A percentile compares a stretch with the other conserved stretches of the same genome.
Evolutionary conservation across 345 rosid genomes (phyloP).

Genomic region (Laguncularia racemosa): DNA sequence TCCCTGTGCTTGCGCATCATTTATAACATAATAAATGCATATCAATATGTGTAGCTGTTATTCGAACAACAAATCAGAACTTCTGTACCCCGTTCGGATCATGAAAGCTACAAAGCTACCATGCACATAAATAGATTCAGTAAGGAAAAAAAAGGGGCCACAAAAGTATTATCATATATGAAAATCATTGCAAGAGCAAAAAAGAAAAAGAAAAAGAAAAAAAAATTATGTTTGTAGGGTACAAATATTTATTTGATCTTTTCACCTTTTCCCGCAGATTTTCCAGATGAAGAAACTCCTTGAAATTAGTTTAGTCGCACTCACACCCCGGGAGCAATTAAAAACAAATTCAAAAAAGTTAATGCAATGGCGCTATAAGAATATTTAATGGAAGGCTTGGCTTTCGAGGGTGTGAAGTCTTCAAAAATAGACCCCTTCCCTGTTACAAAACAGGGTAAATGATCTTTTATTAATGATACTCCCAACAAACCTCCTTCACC

Average conservation of each 20-base stretch:
- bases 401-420: slow-evolving; percentile 7
- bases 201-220: too few species aligned
- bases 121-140: too few species aligned
- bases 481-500: slow-evolving; percentile 3
- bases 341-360: slow-evolving; percentile 12
- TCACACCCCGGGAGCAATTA: not conserved
- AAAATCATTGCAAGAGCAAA: not conserved
- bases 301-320: slow-evolving; percentile 5
- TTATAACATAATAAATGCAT: too few species aligned
- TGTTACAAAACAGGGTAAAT: slow-evolving; percentile 18
- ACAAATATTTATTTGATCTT: slow-evolving; percentile 14
- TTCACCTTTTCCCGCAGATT: not conserved
- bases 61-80: too few species aligned
- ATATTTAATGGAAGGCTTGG: slow-evolving; percentile 10
- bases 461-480: slow-evolving; percentile 7
- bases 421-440: slow-evolving; percentile 12
- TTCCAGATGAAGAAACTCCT: slow-evolving; percentile 8
- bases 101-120: too few species aligned
- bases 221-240: slow-evolving; percentile 3
- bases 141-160: too few species aligned
- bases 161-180: too few species aligned
- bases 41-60: too few species aligned
- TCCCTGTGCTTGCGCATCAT: too few species aligned
- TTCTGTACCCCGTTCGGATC: too few species aligned
- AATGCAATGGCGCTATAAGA: slow-evolving; percentile 13